Conservation (phyloP, 2,329 filamentous ascomycete species). For the Myriosclerotinia scirpicola region DNA sequence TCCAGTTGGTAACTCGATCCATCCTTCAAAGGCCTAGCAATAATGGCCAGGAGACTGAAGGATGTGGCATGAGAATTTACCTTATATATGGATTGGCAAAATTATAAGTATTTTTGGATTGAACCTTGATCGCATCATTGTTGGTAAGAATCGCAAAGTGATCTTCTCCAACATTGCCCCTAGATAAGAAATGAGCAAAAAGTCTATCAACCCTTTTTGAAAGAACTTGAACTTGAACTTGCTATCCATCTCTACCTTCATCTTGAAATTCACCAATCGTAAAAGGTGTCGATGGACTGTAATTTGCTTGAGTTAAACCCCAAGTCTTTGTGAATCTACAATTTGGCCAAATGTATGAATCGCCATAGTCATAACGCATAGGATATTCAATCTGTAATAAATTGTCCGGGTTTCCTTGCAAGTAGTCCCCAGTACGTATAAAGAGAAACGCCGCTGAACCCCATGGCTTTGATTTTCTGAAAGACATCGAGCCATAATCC, state of each 20-base stretch:
- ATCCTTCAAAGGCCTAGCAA: conserved; percentile 49
- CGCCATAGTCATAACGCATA: conserved; percentile 51
- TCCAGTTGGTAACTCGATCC: conserved; percentile 79
- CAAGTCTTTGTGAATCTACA: conserved; percentile 57
- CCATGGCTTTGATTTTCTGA: conserved; percentile 78
- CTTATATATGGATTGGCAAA: conserved; percentile 76
- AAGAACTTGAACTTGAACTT: neutral
- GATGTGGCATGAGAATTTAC: conserved; percentile 42
- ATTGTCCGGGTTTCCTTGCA: conserved; percentile 70
- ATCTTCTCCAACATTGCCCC: conserved; percentile 65
- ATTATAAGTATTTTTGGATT: conserved; percentile 74
- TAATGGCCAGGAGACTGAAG: neutral
- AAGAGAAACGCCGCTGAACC: conserved; percentile 77
- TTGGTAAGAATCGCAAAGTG: conserved; percentile 66
- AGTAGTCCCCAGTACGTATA: conserved; percentile 77
- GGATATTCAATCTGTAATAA: conserved; percentile 69
- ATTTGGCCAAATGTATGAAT: conserved; percentile 57
- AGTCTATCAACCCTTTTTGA: neutral
- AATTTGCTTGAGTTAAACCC: conserved; percentile 52
- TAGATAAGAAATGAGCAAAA: neutral
- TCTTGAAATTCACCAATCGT: conserved; percentile 65
- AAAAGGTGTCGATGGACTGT: conserved; percentile 66
- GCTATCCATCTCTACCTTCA: conserved; percentile 70
- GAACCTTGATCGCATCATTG: conserved; percentile 73
- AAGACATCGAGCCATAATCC: conserved; percentile 70